Conservation (phyloP, 2,329 filamentous ascomycete species). For the Cladosporium sp. region DNA sequence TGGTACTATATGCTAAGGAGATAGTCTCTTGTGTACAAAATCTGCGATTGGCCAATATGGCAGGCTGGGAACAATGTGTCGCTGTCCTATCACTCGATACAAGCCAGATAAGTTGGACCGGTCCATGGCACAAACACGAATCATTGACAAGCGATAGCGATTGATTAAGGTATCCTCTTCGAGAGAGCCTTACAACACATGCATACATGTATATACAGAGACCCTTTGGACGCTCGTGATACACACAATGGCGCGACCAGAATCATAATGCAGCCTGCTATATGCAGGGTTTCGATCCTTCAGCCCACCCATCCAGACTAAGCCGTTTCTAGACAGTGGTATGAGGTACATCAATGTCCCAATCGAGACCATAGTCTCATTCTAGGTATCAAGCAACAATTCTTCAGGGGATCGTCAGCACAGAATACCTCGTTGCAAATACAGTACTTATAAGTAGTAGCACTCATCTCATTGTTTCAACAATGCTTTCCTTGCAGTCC, state of each 20-base stretch:
- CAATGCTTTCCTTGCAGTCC: neutral
- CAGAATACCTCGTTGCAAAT: no score
- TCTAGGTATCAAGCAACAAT: neutral
- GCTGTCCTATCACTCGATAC: neutral
- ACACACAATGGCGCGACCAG: neutral
- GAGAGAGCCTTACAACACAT: neutral
- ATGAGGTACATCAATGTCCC: neutral
- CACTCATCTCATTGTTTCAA: neutral
- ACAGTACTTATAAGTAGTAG: neutral
- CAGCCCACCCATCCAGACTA: neutral
- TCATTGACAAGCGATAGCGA: neutral
- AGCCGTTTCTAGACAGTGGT: neutral
- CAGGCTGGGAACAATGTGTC: neutral
- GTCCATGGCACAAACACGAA: no score
- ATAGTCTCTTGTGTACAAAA: neutral
- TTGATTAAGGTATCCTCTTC: neutral
- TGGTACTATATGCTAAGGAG: neutral
- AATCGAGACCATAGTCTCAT: neutral
- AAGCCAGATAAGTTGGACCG: neutral
- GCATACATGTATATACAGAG: neutral
- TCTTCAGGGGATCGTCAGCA: no score
- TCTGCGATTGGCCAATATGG: neutral
- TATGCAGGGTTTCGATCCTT: neutral
- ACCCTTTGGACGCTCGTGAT: neutral
- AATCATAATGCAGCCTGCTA: neutral